Evolutionary conservation across 129 eudicot species (phyloP).

Genomic region (Centrapalus pauciflorus): DNA sequence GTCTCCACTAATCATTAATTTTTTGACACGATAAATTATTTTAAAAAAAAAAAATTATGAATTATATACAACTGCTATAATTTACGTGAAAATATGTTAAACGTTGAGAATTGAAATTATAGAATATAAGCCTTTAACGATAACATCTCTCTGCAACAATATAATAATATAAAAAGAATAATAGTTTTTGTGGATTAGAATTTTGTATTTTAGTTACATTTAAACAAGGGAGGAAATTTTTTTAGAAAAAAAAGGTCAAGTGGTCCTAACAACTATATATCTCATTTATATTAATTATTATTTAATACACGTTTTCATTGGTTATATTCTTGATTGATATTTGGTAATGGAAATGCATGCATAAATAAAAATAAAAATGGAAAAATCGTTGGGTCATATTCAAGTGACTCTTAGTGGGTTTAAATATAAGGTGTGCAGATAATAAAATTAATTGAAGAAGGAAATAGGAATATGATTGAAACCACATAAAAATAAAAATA

Average conservation of each 20-base stretch:
- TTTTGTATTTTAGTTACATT: too few relatives aligned
- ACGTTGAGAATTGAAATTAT: too few relatives aligned
- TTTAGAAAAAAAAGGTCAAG: neutral
- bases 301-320: neutral
- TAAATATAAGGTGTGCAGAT: neutral
- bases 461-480: neutral
- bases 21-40: too few relatives aligned
- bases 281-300: neutral
- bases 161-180: too few relatives aligned
- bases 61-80: too few relatives aligned
- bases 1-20: too few relatives aligned
- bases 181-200: neutral
- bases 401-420: neutral
- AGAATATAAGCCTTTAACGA: too few relatives aligned
- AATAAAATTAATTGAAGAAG: neutral
- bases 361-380: neutral
- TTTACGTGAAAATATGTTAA: too few relatives aligned
- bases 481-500: too few relatives aligned
- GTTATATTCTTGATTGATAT: neutral
- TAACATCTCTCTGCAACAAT: too few relatives aligned
- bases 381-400: neutral
- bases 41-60: too few relatives aligned
- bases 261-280: neutral
- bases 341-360: neutral
- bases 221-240: too few relatives aligned